phyloP scores from a whole-genome alignment of 2,329 filamentous ascomycete species.

The Graphilbum ipis-grandicollis region DNA sequence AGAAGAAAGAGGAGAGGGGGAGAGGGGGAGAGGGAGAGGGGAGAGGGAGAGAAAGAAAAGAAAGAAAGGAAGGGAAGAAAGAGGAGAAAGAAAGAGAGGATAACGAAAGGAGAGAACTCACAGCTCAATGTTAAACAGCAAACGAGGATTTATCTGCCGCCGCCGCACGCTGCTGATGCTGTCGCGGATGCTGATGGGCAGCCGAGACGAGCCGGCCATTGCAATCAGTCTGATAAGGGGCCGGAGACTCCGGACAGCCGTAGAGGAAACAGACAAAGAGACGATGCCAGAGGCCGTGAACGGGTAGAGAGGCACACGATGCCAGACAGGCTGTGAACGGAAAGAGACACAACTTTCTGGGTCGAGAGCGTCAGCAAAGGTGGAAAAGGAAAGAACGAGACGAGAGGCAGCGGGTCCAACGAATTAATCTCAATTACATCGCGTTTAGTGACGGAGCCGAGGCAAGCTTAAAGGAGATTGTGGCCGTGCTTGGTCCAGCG shows the following conservation, averaged over 20 bases:
- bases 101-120: neutral
- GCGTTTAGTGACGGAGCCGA: too few relatives aligned
- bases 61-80: neutral
- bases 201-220: neutral
- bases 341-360: too few relatives aligned
- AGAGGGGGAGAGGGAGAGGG: neutral
- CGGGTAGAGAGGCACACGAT: too few relatives aligned
- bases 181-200: neutral
- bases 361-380: too few relatives aligned
- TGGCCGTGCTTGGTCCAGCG: too few relatives aligned
- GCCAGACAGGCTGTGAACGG: too few relatives aligned
- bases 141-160: neutral
- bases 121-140: neutral
- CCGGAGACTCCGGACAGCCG: neutral
- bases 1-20: neutral
- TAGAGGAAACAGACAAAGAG: neutral
- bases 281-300: too few relatives aligned
- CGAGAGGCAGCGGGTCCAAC: too few relatives aligned
- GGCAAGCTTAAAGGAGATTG: too few relatives aligned
- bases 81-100: neutral
- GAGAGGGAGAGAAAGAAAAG: too few relatives aligned
- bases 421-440: too few relatives aligned
- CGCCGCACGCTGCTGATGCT: neutral
- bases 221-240: neutral
- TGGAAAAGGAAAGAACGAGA: too few relatives aligned